Evolutionary conservation across 306 rosid genomes (phyloP).

Genomic region (Gynostemma pentaphyllum): DNA sequence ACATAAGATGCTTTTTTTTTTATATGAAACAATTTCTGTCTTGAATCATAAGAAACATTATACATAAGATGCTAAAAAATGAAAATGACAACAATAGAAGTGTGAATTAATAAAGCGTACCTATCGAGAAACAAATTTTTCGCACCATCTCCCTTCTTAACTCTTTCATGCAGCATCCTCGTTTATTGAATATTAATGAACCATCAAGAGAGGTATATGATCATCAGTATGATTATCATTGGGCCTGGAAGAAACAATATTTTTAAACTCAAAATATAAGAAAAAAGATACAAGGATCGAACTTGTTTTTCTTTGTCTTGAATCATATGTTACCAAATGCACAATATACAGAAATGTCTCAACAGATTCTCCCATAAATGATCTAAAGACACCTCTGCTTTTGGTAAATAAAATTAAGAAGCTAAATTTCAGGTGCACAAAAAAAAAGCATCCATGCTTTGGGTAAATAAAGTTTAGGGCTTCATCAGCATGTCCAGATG

Average conservation of each 20-base stretch:
- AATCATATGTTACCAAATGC: slow-evolving; percentile 90
- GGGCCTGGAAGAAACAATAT: neutral
- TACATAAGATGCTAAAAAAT: neutral
- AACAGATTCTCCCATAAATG: slow-evolving; percentile 80
- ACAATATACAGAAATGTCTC: slow-evolving; percentile 94
- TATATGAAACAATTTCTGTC: no score
- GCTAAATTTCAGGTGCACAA: no score
- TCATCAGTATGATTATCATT: neutral
- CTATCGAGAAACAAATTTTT: slow-evolving; percentile 86
- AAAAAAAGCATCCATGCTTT: no score
- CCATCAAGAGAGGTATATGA: slow-evolving; percentile 26
- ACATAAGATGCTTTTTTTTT: no score
- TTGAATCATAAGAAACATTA: no score
- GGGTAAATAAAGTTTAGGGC: no score
- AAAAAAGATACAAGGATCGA: slow-evolving; percentile 22
- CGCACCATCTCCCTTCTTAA: slow-evolving; percentile 77
- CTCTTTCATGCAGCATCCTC: slow-evolving; percentile 89
- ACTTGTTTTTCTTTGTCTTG: slow-evolving; percentile 94
- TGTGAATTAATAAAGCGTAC: slow-evolving; percentile 22
- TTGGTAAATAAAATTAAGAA: no score
- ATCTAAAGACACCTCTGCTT: slow-evolving; percentile 53
- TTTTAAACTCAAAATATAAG: slow-evolving; percentile 2
- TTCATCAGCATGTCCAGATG: no score
- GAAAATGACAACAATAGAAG: neutral
- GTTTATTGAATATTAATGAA: slow-evolving; percentile 24